Evolutionary conservation across 2,329 filamentous ascomycete species (phyloP).

Genomic region (Colletotrichum viniferum): DNA sequence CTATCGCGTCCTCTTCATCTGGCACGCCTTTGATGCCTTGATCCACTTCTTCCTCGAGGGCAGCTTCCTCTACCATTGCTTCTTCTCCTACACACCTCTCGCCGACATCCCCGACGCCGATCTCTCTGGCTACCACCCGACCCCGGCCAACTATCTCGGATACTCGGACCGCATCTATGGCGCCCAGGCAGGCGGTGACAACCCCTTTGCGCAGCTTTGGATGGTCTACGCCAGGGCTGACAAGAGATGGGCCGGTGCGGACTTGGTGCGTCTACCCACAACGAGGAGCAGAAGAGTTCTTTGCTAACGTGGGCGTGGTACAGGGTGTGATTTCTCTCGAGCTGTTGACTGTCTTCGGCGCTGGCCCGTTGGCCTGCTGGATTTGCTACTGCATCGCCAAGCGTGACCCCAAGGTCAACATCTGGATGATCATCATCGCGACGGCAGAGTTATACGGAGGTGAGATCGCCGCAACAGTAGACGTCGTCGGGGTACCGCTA

Average conservation of each 20-base stretch:
- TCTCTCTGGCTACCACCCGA: slow-evolving; percentile 45
- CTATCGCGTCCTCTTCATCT: slow-evolving; percentile 83
- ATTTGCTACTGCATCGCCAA: slow-evolving; percentile 65
- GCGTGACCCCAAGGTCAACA: slow-evolving; percentile 57
- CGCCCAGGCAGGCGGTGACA: slow-evolving; percentile 58
- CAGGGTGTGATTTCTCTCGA: slow-evolving; percentile 67
- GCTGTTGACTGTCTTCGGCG: slow-evolving; percentile 67
- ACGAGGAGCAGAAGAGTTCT: background rate
- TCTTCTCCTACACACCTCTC: slow-evolving; percentile 65
- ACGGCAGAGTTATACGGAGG: slow-evolving; percentile 71
- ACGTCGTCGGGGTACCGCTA: background rate
- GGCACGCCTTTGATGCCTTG: slow-evolving; percentile 92
- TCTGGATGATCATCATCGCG: slow-evolving; percentile 69
- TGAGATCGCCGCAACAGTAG: slow-evolving; percentile 31
- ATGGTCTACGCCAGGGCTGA: slow-evolving; percentile 73
- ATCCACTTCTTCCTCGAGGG: slow-evolving; percentile 93
- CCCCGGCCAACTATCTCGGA: slow-evolving; percentile 58
- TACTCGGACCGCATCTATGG: slow-evolving; percentile 56
- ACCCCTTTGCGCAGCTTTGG: slow-evolving; percentile 65
- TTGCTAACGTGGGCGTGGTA: background rate
- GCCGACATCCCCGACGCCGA: slow-evolving; percentile 36
- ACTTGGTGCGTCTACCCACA: slow-evolving; percentile 50
- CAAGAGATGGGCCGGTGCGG: slow-evolving; percentile 65
- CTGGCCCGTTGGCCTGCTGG: slow-evolving; percentile 62
- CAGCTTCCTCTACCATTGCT: slow-evolving; percentile 91